phyloP scores from a whole-genome alignment of 176 grass and related monocot genomes.

The Oryza brachyantha region DNA sequence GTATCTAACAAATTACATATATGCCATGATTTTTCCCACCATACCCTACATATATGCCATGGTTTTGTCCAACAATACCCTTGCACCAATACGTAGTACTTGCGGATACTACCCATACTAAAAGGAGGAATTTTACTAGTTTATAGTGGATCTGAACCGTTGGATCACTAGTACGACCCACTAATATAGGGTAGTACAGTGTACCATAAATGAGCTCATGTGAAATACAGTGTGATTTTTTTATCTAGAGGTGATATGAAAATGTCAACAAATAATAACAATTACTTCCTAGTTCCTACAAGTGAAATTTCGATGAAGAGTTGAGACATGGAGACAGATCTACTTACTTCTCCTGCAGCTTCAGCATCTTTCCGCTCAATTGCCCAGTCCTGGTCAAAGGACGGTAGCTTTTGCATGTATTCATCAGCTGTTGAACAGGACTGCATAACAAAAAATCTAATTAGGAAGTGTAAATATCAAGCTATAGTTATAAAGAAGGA shows the following conservation, averaged over 20 bases:
- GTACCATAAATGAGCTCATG: too few relatives aligned
- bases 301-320: not conserved
- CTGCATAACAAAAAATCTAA: slow-evolving; percentile 30
- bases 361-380: slow-evolving; percentile 59
- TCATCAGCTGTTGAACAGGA: slow-evolving; percentile 67
- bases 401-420: slow-evolving; percentile 70
- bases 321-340: not conserved
- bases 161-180: too few relatives aligned
- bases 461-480: slow-evolving; percentile 19
- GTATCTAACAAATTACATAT: too few relatives aligned
- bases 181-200: too few relatives aligned
- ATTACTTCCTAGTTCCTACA: not conserved
- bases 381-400: slow-evolving; percentile 54
- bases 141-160: too few relatives aligned
- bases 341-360: slow-evolving; percentile 53
- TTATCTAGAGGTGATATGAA: not conserved
- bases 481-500: not conserved
- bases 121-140: too few relatives aligned
- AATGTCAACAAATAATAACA: not conserved
- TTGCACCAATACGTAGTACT: too few relatives aligned
- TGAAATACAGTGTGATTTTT: not conserved
- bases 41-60: too few relatives aligned
- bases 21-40: too few relatives aligned
- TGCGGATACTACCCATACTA: too few relatives aligned
- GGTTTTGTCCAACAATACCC: too few relatives aligned